Conservation (phyloP, 441 rosid species). For the Erodium moschatum region DNA sequence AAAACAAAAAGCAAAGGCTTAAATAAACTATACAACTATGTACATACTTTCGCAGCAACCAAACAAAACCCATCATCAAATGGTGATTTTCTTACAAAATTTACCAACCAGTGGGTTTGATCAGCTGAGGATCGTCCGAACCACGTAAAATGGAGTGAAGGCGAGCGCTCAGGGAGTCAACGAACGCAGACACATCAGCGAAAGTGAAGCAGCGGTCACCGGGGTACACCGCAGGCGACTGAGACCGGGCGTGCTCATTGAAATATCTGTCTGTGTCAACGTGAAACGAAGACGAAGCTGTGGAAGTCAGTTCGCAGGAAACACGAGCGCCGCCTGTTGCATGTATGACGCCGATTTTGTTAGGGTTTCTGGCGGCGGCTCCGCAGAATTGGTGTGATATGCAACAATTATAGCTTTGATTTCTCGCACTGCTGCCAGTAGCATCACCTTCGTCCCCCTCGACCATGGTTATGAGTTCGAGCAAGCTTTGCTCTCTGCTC, state of each 20-base stretch:
- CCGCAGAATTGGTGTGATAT: slow-evolving; percentile 49
- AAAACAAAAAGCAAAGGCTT: background rate
- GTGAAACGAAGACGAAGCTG: slow-evolving; percentile 14
- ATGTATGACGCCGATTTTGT: slow-evolving; percentile 50
- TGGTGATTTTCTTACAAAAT: background rate
- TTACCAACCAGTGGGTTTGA: slow-evolving; percentile 28
- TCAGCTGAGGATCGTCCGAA: slow-evolving; percentile 34
- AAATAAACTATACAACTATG: background rate
- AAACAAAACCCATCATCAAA: background rate
- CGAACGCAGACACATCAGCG: slow-evolving; percentile 38
- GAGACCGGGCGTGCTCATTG: background rate
- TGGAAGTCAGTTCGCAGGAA: slow-evolving; percentile 18
- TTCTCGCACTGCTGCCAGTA: too few species aligned
- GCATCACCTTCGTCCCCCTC: too few species aligned
- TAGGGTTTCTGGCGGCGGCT: slow-evolving; percentile 40
- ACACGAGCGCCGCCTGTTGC: slow-evolving; percentile 27
- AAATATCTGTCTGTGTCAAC: background rate
- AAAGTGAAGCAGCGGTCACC: slow-evolving; percentile 64
- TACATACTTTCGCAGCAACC: background rate
- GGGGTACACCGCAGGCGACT: slow-evolving; percentile 36
- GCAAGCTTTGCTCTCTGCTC: too few species aligned
- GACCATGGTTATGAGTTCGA: too few species aligned
- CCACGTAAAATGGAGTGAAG: slow-evolving; percentile 37
- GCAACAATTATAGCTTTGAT: slow-evolving; percentile 32
- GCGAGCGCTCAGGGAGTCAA: slow-evolving; percentile 46